Percentiles rank a stretch among this genome's conserved stretches.
phyloP scores from a whole-genome alignment of 345 rosid species.

The Eucalyptus viminalis region DNA sequence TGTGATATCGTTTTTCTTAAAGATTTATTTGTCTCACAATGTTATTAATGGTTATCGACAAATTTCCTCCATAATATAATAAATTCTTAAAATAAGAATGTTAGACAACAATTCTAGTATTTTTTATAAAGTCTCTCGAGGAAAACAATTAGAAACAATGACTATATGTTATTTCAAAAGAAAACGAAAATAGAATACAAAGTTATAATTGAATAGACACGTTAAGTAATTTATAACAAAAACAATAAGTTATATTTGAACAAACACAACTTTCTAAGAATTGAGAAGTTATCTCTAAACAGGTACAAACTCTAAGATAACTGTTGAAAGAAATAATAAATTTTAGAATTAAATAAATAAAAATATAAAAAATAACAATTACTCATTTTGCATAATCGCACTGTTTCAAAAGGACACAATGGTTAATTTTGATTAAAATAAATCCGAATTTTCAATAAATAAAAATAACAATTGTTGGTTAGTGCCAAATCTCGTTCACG shows the following conservation, averaged over 20 bases:
- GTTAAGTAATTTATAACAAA: no score
- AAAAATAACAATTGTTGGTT: no score
- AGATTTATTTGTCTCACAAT: accelerated
- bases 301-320: no score
- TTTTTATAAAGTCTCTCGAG: accelerated
- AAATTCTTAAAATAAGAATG: no score
- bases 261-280: accelerated
- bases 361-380: accelerated
- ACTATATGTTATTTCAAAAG: no score
- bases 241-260: accelerated
- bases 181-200: no score
- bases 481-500: accelerated
- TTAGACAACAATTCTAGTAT: accelerated
- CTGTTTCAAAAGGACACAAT: no score
- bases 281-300: accelerated
- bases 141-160: no score
- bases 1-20: accelerated
- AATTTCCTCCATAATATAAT: accelerated
- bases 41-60: accelerated
- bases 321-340: accelerated
- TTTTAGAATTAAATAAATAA: no score
- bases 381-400: accelerated
- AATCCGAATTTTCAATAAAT: no score
- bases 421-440: no score
- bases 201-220: no score